These are phyloP conservation scores for Scleromitrula shiraiana DNA, from an alignment of 2,329 filamentous ascomycete genomes.

Conservation along the genomic window DNA sequence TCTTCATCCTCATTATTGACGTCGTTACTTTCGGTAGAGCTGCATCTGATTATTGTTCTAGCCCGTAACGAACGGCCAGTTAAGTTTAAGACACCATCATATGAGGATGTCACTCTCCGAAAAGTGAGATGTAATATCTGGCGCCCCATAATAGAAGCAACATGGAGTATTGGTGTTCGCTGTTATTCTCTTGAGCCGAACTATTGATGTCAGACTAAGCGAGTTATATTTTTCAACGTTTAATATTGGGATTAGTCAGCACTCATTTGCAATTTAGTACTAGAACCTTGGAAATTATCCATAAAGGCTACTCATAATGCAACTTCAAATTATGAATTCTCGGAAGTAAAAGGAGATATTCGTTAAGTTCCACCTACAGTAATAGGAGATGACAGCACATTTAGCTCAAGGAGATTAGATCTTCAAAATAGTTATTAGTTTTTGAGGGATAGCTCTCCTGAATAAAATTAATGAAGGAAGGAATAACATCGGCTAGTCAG, in stretches of 20 bases:
- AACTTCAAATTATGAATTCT: no score
- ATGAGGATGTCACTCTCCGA: neutral
- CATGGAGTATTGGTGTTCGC: neutral
- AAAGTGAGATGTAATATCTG: neutral
- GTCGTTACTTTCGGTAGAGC: neutral
- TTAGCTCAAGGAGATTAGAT: slow-evolving; percentile 6
- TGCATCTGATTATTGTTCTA: neutral
- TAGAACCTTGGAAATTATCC: no score
- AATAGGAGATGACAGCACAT: neutral
- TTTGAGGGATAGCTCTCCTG: neutral
- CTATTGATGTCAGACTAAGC: no score
- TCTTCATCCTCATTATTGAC: neutral
- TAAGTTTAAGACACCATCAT: neutral
- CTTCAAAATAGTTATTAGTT: neutral
- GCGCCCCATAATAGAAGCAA: neutral
- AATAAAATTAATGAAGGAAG: neutral
- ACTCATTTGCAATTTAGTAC: no score
- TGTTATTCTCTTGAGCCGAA: no score
- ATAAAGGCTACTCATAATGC: no score
- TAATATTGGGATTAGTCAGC: no score
- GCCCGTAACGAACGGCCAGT: neutral
- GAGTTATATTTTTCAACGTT: neutral
- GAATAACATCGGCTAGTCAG: neutral
- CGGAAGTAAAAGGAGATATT: no score
- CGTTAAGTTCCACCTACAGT: neutral